Evolutionary conservation across 495 filamentous ascomycete genomes (phyloP), one percentile per base, ranked within the genome.

Genomic region (Echria macrotheca): DNA sequence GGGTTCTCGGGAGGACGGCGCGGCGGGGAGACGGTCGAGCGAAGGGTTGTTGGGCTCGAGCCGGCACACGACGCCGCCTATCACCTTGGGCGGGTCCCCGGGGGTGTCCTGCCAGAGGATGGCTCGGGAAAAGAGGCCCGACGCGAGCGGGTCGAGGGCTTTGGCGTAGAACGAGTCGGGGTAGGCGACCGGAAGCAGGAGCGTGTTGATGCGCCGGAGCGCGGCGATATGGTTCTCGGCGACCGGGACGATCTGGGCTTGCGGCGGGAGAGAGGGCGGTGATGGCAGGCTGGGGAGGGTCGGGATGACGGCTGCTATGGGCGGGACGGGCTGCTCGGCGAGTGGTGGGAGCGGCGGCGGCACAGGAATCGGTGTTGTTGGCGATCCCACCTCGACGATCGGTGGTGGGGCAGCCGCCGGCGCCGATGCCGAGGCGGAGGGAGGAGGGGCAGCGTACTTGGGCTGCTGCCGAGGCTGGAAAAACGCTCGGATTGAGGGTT

Each of bases 151-250:
- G 5, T 82, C 72, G 54, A 90, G 74, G 44, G 79, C 85, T 28
- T 83, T 82, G 41, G 76, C 73, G 74, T 95, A 98, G 79, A 97
- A 97, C 26, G 75, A 78, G 59, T 85, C 82, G 0, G 87, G 84
- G 61, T 98, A 98, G 64, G 79, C 78, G 55, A 96, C 86, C 17
- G 91, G 91, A 4, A 98, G 81, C 10, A 95, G 78, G 15, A 95
- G 74, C 31, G 82, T 69, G 57, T 90, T 96, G 51, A 96, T 88
- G 32, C 87, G 82, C 19, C 83, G 84, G 31, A 95, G 75, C 10
- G 84, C 80, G 36, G 86, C 75, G 49, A 96, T 72, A 65, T 90
- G 81, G 22, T 71, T 69, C 4, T 77, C 69, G 10, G 67, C 70
- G 48, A 88, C 72, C 1, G 75, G 69, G 9, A 79, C 74, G 52